Percentiles rank a stretch among this genome's conserved stretches.
Conservation (phyloP, 345 rosid genomes). For the Chamaenerion angustifolium region DNA sequence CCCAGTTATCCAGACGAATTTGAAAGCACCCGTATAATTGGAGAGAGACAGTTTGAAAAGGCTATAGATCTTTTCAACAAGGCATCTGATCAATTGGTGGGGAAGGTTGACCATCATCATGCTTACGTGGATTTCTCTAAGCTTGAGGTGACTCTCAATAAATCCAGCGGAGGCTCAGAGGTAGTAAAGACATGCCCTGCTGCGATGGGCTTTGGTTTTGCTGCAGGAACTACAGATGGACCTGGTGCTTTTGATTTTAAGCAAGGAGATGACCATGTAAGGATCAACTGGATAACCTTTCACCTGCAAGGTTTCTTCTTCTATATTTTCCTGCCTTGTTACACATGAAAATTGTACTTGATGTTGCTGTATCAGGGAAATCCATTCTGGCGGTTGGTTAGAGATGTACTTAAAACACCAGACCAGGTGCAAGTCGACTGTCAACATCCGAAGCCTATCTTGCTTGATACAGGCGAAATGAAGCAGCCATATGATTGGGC, state of each 20-base stretch:
- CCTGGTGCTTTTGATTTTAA: constrained; percentile 98
- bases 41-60: constrained; percentile 75
- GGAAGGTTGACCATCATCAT: constrained; percentile 75
- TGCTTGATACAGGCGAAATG: constrained; percentile 98
- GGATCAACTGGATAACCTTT: not conserved
- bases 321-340: constrained; percentile 3
- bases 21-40: constrained; percentile 87
- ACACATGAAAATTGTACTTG: not conserved
- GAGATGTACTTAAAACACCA: constrained; percentile 65
- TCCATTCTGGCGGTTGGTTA: constrained; percentile 81
- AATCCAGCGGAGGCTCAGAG: constrained; percentile 54
- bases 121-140: constrained; percentile 71
- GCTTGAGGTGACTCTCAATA: constrained; percentile 56
- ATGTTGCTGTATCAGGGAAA: constrained; percentile 47
- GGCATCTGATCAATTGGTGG: constrained; percentile 70
- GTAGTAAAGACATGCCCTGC: constrained; percentile 85
- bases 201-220: constrained; percentile 97
- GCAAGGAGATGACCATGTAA: constrained; percentile 88
- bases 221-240: constrained; percentile 99
- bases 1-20: constrained; percentile 88
- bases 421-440: constrained; percentile 54
- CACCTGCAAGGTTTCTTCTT: not conserved
- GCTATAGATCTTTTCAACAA: constrained; percentile 68
- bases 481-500: constrained; percentile 92
- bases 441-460: constrained; percentile 90